A percentile compares a stretch with the other conserved stretches of the same genome.
These are phyloP conservation scores for Scutellaria minor DNA, from an alignment of 257 asterid genomes.

Conservation along the genomic window DNA sequence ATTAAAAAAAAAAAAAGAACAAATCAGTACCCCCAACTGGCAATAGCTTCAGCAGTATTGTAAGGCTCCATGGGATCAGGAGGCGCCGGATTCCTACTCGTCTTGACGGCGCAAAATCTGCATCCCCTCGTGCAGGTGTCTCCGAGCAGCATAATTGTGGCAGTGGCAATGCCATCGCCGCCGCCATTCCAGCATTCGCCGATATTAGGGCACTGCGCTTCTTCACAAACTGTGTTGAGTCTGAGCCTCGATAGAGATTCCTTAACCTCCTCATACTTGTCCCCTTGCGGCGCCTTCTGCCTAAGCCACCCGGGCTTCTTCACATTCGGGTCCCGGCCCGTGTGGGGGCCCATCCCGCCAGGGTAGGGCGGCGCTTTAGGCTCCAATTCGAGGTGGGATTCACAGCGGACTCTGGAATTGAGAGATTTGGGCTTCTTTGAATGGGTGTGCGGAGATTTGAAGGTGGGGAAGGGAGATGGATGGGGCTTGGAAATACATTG, in stretches of 20 bases:
- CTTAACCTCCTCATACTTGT: conserved; percentile 82
- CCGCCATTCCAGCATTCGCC: conserved; percentile 99
- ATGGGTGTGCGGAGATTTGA: conserved; percentile 34
- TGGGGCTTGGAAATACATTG: conserved; percentile 44
- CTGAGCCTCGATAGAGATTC: conserved; percentile 78
- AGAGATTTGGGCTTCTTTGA: conserved; percentile 11
- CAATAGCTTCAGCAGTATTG: conserved; percentile 90
- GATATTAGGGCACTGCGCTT: conserved; percentile 97
- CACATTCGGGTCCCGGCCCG: conserved; percentile 82
- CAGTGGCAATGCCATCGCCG: conserved; percentile 93
- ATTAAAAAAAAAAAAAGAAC: neutral
- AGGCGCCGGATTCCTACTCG: conserved; percentile 88
- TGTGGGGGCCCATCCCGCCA: conserved; percentile 63
- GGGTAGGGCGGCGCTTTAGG: conserved; percentile 51
- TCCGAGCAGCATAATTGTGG: conserved; percentile 93
- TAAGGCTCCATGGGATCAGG: conserved; percentile 97
- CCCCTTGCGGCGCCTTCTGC: conserved; percentile 99
- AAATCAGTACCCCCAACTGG: conserved; percentile 84
- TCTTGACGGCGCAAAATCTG: conserved; percentile 95
- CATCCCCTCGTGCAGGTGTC: conserved; percentile 98
- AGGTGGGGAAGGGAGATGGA: conserved; percentile 35
- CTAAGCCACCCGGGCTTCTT: conserved; percentile 93
- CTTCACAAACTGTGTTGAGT: conserved; percentile 91
- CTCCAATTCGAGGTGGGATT: conserved; percentile 37
- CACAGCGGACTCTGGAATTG: conserved; percentile 40